Evolutionary conservation across 78 protist species (phyloP).

Genomic region (Trichosphaerium sp.): DNA sequence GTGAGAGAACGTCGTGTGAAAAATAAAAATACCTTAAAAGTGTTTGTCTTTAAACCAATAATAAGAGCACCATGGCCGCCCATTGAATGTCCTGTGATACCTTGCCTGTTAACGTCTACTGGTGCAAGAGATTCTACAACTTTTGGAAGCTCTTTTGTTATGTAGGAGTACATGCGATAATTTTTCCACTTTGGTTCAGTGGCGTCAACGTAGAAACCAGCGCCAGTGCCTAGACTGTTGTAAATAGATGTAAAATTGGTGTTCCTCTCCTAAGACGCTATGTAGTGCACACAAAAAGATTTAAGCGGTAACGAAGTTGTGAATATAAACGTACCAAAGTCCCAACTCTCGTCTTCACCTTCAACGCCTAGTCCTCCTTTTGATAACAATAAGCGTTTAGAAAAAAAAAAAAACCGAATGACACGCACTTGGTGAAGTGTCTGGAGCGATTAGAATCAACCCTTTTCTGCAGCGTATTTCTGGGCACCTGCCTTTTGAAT

Average conservation of each 20-base stretch:
- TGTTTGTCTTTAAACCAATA: conserved; percentile 29
- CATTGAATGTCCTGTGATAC: conserved; percentile 67
- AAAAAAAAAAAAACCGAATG: neutral
- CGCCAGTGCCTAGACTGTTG: too few species aligned
- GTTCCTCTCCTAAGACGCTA: neutral
- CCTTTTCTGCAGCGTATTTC: conserved; percentile 27
- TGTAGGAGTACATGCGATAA: conserved; percentile 74
- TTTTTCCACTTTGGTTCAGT: conserved; percentile 49
- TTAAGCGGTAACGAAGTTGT: too few species aligned
- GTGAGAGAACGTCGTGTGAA: neutral
- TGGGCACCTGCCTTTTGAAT: conserved; percentile 64
- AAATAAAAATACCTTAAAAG: neutral
- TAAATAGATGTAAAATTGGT: neutral
- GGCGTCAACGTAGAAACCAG: conserved; percentile 84
- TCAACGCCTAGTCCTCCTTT: conserved; percentile 25
- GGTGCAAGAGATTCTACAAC: conserved; percentile 9
- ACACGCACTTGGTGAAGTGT: conserved; percentile 67
- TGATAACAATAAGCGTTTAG: neutral
- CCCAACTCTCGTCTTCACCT: conserved; percentile 43
- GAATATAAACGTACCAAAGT: conserved; percentile 48
- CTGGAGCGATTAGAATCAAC: conserved; percentile 62
- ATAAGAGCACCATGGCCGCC: conserved; percentile 91
- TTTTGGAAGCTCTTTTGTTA: conserved; percentile 61
- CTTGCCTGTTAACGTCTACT: conserved; percentile 7
- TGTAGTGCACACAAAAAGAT: too few species aligned